A percentile compares a stretch with the other conserved stretches of the same genome.
phyloP scores from a whole-genome alignment of 176 grass and related monocot species.

The Ananas comosus region DNA sequence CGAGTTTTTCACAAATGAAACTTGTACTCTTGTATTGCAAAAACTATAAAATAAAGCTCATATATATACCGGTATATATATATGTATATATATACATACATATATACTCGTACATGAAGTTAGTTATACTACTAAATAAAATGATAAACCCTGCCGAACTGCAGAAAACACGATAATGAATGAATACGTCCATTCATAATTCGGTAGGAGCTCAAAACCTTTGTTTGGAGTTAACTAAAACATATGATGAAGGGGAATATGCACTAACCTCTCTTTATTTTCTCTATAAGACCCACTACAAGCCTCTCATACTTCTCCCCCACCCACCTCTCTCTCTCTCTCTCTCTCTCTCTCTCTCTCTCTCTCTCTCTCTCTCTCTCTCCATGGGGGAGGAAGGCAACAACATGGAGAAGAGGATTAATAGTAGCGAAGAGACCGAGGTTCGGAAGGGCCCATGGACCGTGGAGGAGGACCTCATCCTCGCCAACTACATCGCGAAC shows the following conservation, averaged over 20 bases:
- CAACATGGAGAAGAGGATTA: background rate
- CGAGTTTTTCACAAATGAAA: too few relatives aligned
- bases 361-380: background rate
- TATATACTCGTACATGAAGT: background rate
- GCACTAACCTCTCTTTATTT: background rate
- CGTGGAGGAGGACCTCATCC: constrained; percentile 49
- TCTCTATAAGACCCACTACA: background rate
- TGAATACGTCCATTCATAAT: background rate
- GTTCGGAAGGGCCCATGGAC: constrained; percentile 63
- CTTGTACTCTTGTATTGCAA: too few relatives aligned
- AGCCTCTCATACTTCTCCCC: background rate
- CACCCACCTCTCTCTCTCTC: background rate
- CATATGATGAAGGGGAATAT: background rate
- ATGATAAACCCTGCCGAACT: background rate
- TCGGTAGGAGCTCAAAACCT: background rate
- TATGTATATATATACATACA: background rate
- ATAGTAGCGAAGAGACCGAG: constrained; percentile 4
- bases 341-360: background rate
- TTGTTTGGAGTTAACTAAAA: background rate
- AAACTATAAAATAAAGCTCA: background rate
- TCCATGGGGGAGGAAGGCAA: background rate
- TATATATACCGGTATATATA: background rate
- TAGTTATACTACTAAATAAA: background rate
- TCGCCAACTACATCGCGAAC: constrained; percentile 41
- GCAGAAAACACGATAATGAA: background rate